phyloP scores from a whole-genome alignment of 306 rosid genomes.

The Cucurbita maxima region DNA sequence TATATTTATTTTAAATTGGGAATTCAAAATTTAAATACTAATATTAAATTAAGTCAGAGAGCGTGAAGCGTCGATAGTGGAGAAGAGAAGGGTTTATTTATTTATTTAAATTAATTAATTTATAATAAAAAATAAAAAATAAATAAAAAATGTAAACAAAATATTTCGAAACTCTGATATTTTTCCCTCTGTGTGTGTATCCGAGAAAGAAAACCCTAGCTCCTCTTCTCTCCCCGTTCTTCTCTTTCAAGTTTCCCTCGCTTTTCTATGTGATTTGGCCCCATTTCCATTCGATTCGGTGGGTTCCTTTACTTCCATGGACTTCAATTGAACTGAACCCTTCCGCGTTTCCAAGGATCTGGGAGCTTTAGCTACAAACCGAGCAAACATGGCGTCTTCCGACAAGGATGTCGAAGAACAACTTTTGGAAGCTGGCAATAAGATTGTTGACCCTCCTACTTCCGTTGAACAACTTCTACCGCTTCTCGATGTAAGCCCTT shows the following conservation, averaged over 20 bases:
- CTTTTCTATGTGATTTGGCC: background rate
- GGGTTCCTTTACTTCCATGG: constrained; percentile 23
- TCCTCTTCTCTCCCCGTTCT: background rate
- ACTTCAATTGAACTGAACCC: constrained; percentile 20
- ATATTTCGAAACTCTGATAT: background rate
- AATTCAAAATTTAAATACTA: too few relatives aligned
- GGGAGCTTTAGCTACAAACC: background rate
- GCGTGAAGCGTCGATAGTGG: too few relatives aligned
- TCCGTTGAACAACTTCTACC: constrained; percentile 56
- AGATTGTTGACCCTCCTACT: constrained; percentile 59
- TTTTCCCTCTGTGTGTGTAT: background rate
- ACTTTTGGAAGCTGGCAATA: constrained; percentile 56
- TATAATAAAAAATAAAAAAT: too few relatives aligned
- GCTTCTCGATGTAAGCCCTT: constrained; percentile 51
- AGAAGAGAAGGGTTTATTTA: too few relatives aligned
- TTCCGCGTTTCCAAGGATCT: constrained; percentile 34
- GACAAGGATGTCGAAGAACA: constrained; percentile 43
- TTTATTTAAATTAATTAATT: too few relatives aligned
- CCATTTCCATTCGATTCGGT: constrained; percentile 14
- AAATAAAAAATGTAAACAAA: too few relatives aligned
- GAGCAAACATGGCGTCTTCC: constrained; percentile 36
- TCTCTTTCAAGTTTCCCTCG: constrained; percentile 6
- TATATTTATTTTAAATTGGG: too few relatives aligned
- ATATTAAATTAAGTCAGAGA: too few relatives aligned
- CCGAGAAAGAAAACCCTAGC: background rate